phyloP scores from a whole-genome alignment of 805 yeast genomes.

The Zygotorulaspora florentina region DNA sequence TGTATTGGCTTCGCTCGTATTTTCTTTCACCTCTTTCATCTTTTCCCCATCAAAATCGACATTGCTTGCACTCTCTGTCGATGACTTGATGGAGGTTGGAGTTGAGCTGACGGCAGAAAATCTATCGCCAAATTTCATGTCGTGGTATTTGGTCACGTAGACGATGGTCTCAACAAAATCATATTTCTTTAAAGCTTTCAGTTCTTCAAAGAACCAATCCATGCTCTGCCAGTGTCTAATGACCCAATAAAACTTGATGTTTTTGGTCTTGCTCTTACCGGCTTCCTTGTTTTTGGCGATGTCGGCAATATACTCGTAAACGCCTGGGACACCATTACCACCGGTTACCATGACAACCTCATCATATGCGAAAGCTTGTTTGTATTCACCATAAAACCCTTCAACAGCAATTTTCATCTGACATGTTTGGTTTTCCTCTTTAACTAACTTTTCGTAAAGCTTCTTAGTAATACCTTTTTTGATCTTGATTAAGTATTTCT shows the following conservation, averaged over 20 bases:
- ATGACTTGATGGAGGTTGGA: conserved; percentile 2
- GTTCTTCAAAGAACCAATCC: conserved; percentile 45
- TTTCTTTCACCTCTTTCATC: not conserved
- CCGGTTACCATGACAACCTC: conserved; percentile 45
- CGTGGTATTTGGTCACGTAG: conserved; percentile 56
- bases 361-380: conserved; percentile 36
- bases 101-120: conserved; percentile 6
- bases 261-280: conserved; percentile 19
- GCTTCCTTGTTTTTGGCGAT: conserved; percentile 17
- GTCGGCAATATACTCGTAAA: conserved; percentile 37
- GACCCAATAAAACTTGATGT: conserved; percentile 57
- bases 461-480: conserved; percentile 56
- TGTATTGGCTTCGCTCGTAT: conserved; percentile 3
- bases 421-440: conserved; percentile 32
- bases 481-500: conserved; percentile 32
- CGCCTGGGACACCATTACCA: conserved; percentile 53
- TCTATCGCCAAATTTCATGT: conserved; percentile 14
- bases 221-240: conserved; percentile 51
- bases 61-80: not conserved
- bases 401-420: conserved; percentile 44
- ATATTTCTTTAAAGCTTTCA: conserved; percentile 24
- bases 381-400: conserved; percentile 56
- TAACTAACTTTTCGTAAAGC: conserved; percentile 34
- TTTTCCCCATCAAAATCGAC: not conserved
- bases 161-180: conserved; percentile 20